Evolutionary conservation across 257 asterid genomes (phyloP), one percentile per base, ranked within the genome.

Genomic region (Przewalskia tangutica): DNA sequence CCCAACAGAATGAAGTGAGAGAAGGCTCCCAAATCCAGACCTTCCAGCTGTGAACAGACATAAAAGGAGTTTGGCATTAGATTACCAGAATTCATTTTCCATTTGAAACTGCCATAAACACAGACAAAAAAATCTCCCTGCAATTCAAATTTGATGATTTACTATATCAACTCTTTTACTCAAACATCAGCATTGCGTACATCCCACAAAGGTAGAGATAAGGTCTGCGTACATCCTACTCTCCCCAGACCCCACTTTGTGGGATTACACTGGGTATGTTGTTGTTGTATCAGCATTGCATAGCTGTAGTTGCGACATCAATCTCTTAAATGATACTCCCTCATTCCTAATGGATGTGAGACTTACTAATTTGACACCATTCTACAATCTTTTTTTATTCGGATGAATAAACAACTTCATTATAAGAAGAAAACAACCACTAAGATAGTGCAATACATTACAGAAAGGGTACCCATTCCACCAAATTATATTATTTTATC

Each of bases 1-100:
- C 85, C 94, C 97, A n/a, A 91, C 87, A 55, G 97, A 96, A 82
- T 96, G 97, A 67, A 94, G 97, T 65, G 99, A 91, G 17, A 95
- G 86, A 86, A 95, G 97, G 86, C 97, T 95, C 76, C 99, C 99
- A 77, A 95, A 93, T 78, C 99, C 98, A 85, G 90, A 85, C 85
- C 95, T 91, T 59, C 97, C 99, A 81, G 98, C 99, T 95, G 89
- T 60, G 81, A 70, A 51, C 34, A 32, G 48, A 70, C 58, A 68
- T 75, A 83, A 65, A 38, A 77, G 60, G 59, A 32, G 27, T 46
- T 27, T 16, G 16, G 48, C 54, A 76, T 78, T 68, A 50, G 77
- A 83, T 44, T 75, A 77, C 9, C 42, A 81, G 34, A 44, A 51
- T 62, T 32, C 14, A 23, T 50, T 20, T 50, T 75, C 62, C 62